Evolutionary conservation across 106 monocot genomes (phyloP).

Genomic region (Dendrobium catenatum): DNA sequence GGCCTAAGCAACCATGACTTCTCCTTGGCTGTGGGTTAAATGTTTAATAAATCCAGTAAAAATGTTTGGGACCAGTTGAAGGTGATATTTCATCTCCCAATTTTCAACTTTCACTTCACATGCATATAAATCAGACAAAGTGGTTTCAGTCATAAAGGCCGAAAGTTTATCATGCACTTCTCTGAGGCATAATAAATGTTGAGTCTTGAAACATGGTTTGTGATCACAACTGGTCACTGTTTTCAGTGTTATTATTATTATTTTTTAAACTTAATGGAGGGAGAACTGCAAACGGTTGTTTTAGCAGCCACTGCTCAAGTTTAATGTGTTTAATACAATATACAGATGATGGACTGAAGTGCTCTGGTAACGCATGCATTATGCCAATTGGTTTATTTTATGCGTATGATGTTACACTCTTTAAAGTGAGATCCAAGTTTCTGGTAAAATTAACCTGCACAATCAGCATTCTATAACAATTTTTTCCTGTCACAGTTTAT

Average conservation of each 20-base stretch:
- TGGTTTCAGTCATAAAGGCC: not conserved
- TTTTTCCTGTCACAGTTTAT: not conserved
- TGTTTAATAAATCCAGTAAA: not conserved
- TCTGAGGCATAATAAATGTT: not conserved
- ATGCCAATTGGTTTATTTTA: not conserved
- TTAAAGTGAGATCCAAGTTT: not conserved
- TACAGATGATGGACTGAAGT: not conserved
- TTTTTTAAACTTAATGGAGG: not conserved
- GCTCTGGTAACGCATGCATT: not conserved
- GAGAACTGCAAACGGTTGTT: not conserved
- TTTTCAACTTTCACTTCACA: not conserved
- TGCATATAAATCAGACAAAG: not conserved
- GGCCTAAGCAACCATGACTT: not conserved
- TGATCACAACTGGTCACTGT: not conserved
- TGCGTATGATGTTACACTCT: not conserved
- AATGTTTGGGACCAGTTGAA: not conserved
- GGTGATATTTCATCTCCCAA: not conserved
- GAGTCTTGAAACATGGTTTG: not conserved
- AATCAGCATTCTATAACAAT: not conserved
- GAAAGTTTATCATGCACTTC: not conserved
- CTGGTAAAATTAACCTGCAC: not conserved
- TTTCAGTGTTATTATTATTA: not conserved
- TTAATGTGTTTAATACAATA: not conserved
- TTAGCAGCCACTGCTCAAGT: not conserved
- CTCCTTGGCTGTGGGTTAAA: not conserved